Evolutionary conservation across 805 yeast species (phyloP).

Genomic region (Pichia gijzeniarum): DNA sequence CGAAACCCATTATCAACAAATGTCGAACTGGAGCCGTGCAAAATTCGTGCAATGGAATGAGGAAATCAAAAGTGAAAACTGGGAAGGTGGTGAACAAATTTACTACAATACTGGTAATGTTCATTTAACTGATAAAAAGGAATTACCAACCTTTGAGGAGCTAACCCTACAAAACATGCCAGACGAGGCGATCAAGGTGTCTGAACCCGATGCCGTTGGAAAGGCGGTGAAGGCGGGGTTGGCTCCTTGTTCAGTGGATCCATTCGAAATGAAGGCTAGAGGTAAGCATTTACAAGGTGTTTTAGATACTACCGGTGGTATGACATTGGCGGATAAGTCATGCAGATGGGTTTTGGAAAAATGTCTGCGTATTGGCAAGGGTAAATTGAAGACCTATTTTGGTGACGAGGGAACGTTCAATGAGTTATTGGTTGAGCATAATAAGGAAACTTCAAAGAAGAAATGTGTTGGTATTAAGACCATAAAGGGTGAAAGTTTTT

Average conservation of each 20-base stretch:
- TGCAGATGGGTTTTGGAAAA: slow-evolving; percentile 27
- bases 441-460: slow-evolving; percentile 8
- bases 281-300: slow-evolving; percentile 20
- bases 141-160: slow-evolving; percentile 9
- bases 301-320: slow-evolving; percentile 28
- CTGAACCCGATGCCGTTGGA: slow-evolving; percentile 18
- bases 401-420: slow-evolving; percentile 19
- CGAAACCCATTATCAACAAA: slow-evolving; percentile 14
- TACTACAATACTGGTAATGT: slow-evolving; percentile 17
- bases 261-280: slow-evolving; percentile 11
- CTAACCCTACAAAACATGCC: slow-evolving; percentile 16
- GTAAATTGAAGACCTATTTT: slow-evolving; percentile 19
- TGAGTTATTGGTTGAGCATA: slow-evolving; percentile 12
- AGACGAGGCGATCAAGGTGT: slow-evolving; percentile 5
- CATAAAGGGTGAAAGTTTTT: slow-evolving; percentile 19
- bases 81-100: slow-evolving; percentile 17
- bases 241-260: slow-evolving; percentile 14
- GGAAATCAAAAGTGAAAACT: slow-evolving; percentile 13
- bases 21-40: slow-evolving; percentile 16
- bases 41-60: slow-evolving; percentile 18
- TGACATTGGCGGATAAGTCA: slow-evolving; percentile 28
- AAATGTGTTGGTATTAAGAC: slow-evolving; percentile 25
- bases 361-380: slow-evolving; percentile 17
- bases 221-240: slow-evolving; percentile 17
- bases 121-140: slow-evolving; percentile 12